phyloP scores from a whole-genome alignment of 1,284 basidiomycete species.

The Rhodofomes roseus region DNA sequence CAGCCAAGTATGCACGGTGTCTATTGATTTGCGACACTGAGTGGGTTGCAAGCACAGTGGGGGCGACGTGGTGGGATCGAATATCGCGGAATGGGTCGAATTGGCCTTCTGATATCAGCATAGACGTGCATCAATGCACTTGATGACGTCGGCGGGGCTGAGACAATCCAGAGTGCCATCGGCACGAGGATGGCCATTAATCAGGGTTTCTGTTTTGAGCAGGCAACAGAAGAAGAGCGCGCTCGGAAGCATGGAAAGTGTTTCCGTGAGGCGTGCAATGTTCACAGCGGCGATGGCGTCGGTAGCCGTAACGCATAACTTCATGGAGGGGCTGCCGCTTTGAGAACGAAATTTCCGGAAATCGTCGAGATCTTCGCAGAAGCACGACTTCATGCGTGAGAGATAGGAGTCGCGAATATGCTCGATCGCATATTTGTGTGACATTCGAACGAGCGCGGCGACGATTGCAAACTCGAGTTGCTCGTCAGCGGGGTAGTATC shows the following conservation, averaged over 20 bases:
- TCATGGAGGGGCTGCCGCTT: conserved; percentile 6
- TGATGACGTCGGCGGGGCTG: neutral
- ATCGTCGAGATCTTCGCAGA: conserved; percentile 16
- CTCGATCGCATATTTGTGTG: conserved; percentile 20
- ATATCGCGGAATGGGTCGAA: no score
- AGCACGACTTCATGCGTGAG: conserved; percentile 17
- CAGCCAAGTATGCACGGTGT: no score
- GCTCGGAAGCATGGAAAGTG: conserved; percentile 17
- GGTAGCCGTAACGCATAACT: neutral
- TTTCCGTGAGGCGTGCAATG: conserved; percentile 17
- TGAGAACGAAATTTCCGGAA: conserved; percentile 14
- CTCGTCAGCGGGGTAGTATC: neutral
- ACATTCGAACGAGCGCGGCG: conserved; percentile 18
- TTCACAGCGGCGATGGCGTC: conserved; percentile 19
- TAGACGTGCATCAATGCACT: neutral
- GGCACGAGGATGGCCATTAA: neutral
- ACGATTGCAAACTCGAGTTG: conserved; percentile 16
- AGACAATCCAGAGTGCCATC: neutral
- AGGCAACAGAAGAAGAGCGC: conserved; percentile 17
- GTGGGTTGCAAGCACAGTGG: no score
- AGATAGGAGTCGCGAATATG: conserved; percentile 14
- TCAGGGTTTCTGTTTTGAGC: neutral
- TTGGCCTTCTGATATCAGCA: no score
- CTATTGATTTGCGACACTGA: no score
- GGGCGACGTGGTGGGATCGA: no score